Conservation (phyloP, 208 protist species). For the Kentomonas sorsogonicus region DNA sequence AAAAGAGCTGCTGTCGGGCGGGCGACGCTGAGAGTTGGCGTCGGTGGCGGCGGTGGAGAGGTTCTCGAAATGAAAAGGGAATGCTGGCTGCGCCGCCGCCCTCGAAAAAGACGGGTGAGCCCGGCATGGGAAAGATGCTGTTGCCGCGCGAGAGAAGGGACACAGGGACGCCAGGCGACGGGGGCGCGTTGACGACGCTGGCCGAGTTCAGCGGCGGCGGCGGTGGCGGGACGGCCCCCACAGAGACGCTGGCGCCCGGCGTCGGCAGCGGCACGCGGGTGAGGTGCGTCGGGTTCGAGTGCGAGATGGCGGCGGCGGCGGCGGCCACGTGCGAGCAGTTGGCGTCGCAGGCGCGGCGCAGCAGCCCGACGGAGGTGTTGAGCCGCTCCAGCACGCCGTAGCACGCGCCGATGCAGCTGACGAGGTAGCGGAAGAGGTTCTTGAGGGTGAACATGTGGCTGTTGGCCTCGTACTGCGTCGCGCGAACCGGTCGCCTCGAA, state of each 20-base stretch:
- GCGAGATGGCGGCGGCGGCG: constrained; percentile 4
- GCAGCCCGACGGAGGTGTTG: constrained; percentile 26
- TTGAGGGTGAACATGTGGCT: constrained; percentile 45
- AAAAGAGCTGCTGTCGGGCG: too few species aligned
- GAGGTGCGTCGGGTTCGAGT: not conserved
- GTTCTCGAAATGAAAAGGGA: too few species aligned
- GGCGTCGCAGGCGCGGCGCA: constrained; percentile 32
- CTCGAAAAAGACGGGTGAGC: too few species aligned
- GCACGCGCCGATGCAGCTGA: constrained; percentile 42
- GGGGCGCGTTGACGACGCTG: not conserved
- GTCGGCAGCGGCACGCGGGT: not conserved
- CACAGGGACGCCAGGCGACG: not conserved
- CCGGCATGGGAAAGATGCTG: too few species aligned
- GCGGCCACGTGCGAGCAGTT: constrained; percentile 21
- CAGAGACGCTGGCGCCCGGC: not conserved
- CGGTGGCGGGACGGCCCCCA: not conserved
- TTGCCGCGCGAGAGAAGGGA: too few species aligned
- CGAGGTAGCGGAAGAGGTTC: constrained; percentile 39
- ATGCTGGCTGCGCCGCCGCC: too few species aligned
- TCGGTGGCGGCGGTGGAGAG: too few species aligned
- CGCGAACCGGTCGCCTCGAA: constrained; percentile 8
- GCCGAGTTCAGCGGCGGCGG: not conserved
- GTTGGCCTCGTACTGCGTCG: constrained; percentile 25
- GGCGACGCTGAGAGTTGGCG: too few species aligned
- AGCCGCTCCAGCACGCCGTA: constrained; percentile 44